phyloP scores from a whole-genome alignment of 805 yeast species.

The Suhomyces sp. region DNA sequence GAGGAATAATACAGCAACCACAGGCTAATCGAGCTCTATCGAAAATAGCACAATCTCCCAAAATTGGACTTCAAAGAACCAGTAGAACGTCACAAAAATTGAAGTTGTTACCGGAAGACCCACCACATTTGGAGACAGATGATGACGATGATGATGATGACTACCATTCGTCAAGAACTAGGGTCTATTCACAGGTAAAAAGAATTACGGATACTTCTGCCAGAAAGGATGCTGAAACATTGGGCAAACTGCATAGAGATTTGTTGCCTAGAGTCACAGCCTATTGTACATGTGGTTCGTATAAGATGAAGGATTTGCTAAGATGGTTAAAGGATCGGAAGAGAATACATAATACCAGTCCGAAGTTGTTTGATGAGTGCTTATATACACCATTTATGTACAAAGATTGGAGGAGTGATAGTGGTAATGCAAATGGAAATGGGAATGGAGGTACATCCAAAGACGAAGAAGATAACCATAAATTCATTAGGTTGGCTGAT shows the following conservation, averaged over 20 bases:
- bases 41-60: constrained; percentile 37
- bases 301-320: constrained; percentile 80
- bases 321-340: constrained; percentile 83
- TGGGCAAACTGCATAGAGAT: constrained; percentile 83
- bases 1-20: constrained; percentile 5
- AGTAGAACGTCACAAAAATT: constrained; percentile 73
- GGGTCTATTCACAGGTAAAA: constrained; percentile 80
- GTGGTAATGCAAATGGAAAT: constrained; percentile 27
- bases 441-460: constrained; percentile 7
- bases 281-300: constrained; percentile 92
- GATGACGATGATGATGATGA: constrained; percentile 30
- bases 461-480: constrained; percentile 18
- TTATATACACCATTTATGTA: constrained; percentile 86
- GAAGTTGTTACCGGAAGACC: constrained; percentile 67
- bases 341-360: constrained; percentile 70
- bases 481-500: constrained; percentile 72
- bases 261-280: constrained; percentile 92
- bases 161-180: constrained; percentile 29
- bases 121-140: constrained; percentile 16
- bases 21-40: constrained; percentile 27
- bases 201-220: constrained; percentile 86
- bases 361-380: constrained; percentile 92
- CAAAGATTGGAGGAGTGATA: constrained; percentile 68
- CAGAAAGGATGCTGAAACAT: constrained; percentile 86
- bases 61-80: constrained; percentile 70